A percentile compares a stretch with the other conserved stretches of the same genome.
These are phyloP conservation scores for Quaeritorhiza haematococci DNA, from an alignment of 371 early-diverging fungal genomes.

Conservation along the genomic window DNA sequence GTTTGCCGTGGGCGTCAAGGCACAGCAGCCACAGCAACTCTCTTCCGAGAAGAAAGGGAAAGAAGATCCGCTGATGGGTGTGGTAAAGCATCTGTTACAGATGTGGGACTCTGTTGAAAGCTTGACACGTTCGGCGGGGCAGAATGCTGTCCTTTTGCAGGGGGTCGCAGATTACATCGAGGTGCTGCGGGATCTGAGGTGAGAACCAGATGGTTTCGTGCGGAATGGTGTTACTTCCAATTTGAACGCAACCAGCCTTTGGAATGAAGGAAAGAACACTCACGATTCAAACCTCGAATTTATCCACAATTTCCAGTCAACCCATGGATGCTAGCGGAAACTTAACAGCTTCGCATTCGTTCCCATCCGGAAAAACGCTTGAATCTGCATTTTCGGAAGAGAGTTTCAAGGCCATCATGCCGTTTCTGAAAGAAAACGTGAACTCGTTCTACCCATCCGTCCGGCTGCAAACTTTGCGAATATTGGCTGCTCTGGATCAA, in stretches of 20 bases:
- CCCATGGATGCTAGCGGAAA: background rate
- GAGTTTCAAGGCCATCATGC: slow-evolving; percentile 4
- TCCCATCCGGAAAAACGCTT: background rate
- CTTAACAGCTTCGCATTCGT: background rate
- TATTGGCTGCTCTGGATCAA: slow-evolving; percentile 62
- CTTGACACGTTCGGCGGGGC: no score
- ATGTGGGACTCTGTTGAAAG: no score
- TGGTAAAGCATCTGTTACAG: slow-evolving; percentile 6
- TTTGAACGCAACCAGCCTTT: no score
- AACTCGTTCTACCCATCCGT: slow-evolving; percentile 51
- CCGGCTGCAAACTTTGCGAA: slow-evolving; percentile 67
- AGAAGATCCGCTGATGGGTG: slow-evolving; percentile 1
- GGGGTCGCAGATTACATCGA: slow-evolving; percentile 52
- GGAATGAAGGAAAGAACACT: background rate
- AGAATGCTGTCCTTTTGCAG: slow-evolving; percentile 53
- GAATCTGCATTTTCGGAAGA: background rate
- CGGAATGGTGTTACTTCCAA: no score
- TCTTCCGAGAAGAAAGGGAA: no score
- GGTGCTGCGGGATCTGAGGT: no score
- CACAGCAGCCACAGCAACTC: no score
- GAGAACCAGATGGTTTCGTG: no score
- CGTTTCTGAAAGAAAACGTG: slow-evolving; percentile 12
- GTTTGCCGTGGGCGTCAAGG: no score
- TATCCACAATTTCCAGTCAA: slow-evolving; percentile 32
- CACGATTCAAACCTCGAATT: background rate